Conservation (phyloP, 2,329 filamentous ascomycete genomes). For the Knoxdaviesia proteae region DNA sequence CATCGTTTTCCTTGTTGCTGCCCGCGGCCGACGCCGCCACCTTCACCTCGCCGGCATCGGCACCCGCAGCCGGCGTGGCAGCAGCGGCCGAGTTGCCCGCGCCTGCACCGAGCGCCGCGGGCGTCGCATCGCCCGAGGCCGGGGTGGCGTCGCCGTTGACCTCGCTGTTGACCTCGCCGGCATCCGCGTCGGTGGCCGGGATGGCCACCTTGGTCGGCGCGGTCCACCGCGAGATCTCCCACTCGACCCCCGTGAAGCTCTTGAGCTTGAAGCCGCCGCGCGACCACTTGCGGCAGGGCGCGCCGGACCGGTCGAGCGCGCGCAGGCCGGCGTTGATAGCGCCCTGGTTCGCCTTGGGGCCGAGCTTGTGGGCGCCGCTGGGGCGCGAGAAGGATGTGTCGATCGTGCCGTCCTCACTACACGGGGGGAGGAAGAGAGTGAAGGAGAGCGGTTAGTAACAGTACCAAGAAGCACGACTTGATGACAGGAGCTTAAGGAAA, state of each 20-base stretch:
- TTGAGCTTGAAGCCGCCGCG: constrained; percentile 68
- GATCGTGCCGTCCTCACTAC: constrained; percentile 40
- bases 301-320: constrained; percentile 77
- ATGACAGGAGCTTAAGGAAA: background rate
- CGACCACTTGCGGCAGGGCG: constrained; percentile 81
- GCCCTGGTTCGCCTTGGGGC: constrained; percentile 88
- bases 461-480: background rate
- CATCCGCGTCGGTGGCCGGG: constrained; percentile 31
- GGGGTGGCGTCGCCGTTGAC: constrained; percentile 17
- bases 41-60: too few relatives aligned
- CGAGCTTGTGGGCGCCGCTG: constrained; percentile 54
- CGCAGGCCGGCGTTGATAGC: constrained; percentile 94
- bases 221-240: constrained; percentile 69
- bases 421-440: constrained; percentile 11
- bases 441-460: constrained; percentile 1
- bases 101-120: background rate
- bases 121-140: constrained; percentile 1
- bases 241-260: constrained; percentile 75
- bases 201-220: constrained; percentile 39
- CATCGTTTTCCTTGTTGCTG: constrained; percentile 38
- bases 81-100: background rate
- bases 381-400: constrained; percentile 30
- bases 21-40: too few relatives aligned
- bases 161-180: constrained; percentile 25
- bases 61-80: too few relatives aligned